Evolutionary conservation across 78 protist species (phyloP).

Genomic region (Dictyostelium capitatum): DNA sequence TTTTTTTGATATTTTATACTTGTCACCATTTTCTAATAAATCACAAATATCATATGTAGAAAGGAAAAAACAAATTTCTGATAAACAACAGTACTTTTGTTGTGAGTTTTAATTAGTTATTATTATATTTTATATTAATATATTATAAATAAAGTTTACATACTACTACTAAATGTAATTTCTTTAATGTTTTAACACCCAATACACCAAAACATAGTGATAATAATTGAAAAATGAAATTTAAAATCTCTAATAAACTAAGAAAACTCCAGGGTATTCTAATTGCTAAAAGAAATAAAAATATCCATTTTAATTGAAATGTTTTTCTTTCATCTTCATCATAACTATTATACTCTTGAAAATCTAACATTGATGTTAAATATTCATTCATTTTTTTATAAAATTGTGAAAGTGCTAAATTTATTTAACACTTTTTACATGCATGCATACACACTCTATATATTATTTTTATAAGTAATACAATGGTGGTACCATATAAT

Average conservation of each 20-base stretch:
- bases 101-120: not conserved
- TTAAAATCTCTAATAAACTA: not conserved
- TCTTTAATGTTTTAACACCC: not conserved
- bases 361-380: conserved; percentile 2
- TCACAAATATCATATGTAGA: not conserved
- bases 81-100: not conserved
- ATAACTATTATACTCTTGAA: not conserved
- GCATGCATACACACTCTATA: no score
- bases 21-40: not conserved
- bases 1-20: not conserved
- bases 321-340: not conserved
- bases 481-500: no score
- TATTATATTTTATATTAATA: not conserved
- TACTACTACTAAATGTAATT: not conserved
- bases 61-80: not conserved
- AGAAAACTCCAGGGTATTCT: conserved; percentile 1
- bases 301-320: conserved; percentile 5
- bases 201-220: not conserved
- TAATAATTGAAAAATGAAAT: not conserved
- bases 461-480: no score
- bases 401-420: no score
- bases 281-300: not conserved
- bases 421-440: no score
- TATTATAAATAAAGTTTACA: no score
- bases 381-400: not conserved